Evolutionary conservation across 371 early-diverging fungal species (phyloP).

Genomic region (Smittium culicis): DNA sequence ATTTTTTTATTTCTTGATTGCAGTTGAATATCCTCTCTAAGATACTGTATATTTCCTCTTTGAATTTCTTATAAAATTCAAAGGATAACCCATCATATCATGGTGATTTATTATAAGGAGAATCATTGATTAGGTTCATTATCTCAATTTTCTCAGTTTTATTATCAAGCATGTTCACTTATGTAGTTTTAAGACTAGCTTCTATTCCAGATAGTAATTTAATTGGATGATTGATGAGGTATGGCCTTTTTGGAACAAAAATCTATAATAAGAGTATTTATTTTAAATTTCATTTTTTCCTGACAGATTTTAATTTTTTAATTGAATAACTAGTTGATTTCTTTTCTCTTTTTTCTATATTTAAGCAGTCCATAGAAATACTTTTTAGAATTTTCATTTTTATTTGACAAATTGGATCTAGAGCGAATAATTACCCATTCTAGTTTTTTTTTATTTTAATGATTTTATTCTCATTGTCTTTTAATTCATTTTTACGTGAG

Average conservation of each 20-base stretch:
- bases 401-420: too few relatives aligned
- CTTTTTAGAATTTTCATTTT: too few relatives aligned
- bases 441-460: too few relatives aligned
- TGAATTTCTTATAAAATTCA: background rate
- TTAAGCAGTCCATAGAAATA: too few relatives aligned
- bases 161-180: background rate
- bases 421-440: too few relatives aligned
- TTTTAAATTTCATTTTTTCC: too few relatives aligned
- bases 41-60: background rate
- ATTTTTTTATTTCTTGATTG: background rate
- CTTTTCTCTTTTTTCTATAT: too few relatives aligned
- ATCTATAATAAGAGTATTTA: background rate
- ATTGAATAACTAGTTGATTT: too few relatives aligned
- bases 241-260: background rate
- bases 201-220: background rate
- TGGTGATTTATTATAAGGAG: background rate
- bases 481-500: too few relatives aligned
- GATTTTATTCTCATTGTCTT: too few relatives aligned
- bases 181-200: background rate
- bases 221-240: background rate
- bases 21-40: background rate
- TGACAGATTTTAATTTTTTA: too few relatives aligned
- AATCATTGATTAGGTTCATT: background rate
- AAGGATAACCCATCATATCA: background rate
- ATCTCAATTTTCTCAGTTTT: background rate